phyloP scores from a whole-genome alignment of 2,329 filamentous ascomycete species.

The Apiospora sp. region DNA sequence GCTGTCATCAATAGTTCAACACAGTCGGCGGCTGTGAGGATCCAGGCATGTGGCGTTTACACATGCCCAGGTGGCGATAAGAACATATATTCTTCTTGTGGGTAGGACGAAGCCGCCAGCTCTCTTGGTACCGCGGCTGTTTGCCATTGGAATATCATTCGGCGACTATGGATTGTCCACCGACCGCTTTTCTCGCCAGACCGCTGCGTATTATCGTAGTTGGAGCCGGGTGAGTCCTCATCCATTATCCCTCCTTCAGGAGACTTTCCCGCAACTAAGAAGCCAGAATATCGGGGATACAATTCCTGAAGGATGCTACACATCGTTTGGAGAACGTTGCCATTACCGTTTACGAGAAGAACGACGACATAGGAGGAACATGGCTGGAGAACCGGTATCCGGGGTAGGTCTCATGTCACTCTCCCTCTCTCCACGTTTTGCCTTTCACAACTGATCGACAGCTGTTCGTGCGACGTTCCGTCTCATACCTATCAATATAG shows the following conservation, averaged over 20 bases:
- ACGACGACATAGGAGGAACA: conserved; percentile 45
- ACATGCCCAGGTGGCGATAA: neutral
- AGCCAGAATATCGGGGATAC: neutral
- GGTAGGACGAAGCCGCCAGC: neutral
- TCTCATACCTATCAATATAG: conserved; percentile 65
- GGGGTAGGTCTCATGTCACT: conserved; percentile 29
- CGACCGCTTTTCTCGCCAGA: conserved; percentile 19
- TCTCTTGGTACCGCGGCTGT: neutral
- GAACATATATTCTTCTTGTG: neutral
- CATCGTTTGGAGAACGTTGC: conserved; percentile 44
- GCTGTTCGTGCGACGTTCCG: conserved; percentile 45
- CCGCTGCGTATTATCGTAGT: conserved; percentile 4
- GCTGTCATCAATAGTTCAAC: neutral
- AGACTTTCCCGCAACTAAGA: neutral
- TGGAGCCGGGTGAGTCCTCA: conserved; percentile 6
- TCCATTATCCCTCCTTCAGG: neutral
- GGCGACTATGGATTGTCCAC: neutral
- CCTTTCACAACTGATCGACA: neutral
- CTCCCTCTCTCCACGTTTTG: neutral
- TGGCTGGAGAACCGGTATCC: conserved; percentile 50
- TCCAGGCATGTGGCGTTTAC: neutral
- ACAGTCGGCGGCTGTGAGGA: neutral
- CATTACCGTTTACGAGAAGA: conserved; percentile 44
- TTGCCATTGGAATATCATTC: neutral
- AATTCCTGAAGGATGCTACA: neutral